Conservation (phyloP, 2,329 filamentous ascomycete genomes). For the Hypoxylon sp. region DNA sequence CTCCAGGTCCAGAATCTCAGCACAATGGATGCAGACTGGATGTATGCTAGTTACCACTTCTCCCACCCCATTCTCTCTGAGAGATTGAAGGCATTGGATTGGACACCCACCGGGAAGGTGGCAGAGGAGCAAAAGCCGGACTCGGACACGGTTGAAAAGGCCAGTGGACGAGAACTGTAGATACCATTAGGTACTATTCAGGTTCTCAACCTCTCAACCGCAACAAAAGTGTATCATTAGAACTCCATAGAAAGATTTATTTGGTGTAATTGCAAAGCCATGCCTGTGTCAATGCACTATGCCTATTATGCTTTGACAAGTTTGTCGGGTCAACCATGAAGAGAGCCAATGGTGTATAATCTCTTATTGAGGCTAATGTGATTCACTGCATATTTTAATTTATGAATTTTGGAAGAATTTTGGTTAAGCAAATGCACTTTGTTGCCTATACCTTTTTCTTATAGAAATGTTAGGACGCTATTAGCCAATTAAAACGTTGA, state of each 20-base stretch:
- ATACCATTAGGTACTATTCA: constrained; percentile 1
- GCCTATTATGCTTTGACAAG: not conserved
- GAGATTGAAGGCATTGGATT: constrained; percentile 90
- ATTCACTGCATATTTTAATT: not conserved
- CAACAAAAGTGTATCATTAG: constrained; percentile 27
- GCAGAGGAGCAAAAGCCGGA: constrained; percentile 64
- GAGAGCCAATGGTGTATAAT: not conserved
- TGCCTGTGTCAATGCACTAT: not conserved
- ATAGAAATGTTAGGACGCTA: not conserved
- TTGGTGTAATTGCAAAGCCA: not conserved
- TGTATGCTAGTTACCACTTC: constrained; percentile 99
- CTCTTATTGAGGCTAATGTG: not conserved
- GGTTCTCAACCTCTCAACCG: constrained; percentile 9
- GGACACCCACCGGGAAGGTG: constrained; percentile 77
- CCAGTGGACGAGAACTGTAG: constrained; percentile 77
- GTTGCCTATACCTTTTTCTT: constrained; percentile 5
- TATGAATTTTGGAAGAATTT: constrained; percentile 15
- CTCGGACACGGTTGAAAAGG: constrained; percentile 72
- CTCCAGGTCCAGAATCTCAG: constrained; percentile 98
- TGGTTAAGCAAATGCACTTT: constrained; percentile 1
- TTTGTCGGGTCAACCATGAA: not conserved
- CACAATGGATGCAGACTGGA: constrained; percentile 98
- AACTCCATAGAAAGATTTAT: constrained; percentile 3
- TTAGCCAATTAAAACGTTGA: constrained; percentile 26
- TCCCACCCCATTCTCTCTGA: constrained; percentile 97